Evolutionary conservation across 345 rosid species (phyloP).

Genomic region (Euphorbia tirucalli): DNA sequence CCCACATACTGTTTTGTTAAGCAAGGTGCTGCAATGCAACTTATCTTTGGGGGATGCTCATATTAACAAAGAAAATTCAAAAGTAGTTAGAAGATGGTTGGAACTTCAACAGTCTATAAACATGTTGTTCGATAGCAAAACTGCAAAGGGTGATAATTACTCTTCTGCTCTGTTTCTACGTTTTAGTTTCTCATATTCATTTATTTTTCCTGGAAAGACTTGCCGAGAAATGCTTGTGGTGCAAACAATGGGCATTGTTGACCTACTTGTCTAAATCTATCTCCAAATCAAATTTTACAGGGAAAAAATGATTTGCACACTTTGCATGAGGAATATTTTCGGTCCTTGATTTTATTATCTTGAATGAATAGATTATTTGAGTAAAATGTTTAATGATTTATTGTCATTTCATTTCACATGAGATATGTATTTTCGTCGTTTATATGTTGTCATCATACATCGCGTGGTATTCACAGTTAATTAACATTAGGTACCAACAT

Average conservation of each 20-base stretch:
- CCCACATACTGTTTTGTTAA: conserved; percentile 75
- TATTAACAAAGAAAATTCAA: conserved; percentile 38
- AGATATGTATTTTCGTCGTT: background rate
- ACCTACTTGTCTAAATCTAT: background rate
- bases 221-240: background rate
- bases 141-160: conserved; percentile 54
- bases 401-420: background rate
- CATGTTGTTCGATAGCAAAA: conserved; percentile 74
- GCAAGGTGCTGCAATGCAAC: conserved; percentile 65
- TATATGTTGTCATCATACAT: background rate
- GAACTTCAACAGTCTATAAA: conserved; percentile 83
- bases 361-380: background rate
- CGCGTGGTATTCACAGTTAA: background rate
- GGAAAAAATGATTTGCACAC: background rate
- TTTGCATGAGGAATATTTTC: background rate
- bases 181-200: background rate
- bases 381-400: background rate
- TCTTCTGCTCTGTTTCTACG: background rate
- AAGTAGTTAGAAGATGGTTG: conserved; percentile 60
- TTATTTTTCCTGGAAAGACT: background rate
- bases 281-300: background rate
- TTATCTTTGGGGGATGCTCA: conserved; percentile 64
- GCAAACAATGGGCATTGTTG: background rate
- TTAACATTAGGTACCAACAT: background rate
- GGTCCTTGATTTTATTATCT: background rate